Conservation (phyloP, 176 grass and related monocot species). For the Zea mays region DNA sequence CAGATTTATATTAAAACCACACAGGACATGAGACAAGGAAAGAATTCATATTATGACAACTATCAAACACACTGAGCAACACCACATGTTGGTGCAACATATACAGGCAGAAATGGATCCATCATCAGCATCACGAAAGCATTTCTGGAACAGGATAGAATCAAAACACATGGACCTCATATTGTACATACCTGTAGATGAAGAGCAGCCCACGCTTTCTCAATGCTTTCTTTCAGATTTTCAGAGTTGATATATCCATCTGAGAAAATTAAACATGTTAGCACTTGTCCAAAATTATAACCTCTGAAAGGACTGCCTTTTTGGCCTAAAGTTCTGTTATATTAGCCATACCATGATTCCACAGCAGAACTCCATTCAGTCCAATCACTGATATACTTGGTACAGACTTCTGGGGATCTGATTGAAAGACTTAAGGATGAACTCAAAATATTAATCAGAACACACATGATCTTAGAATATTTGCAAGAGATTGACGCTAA, state of each 20-base stretch:
- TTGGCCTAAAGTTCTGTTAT: conserved; percentile 13
- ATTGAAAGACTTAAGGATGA: conserved; percentile 58
- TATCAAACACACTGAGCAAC: not conserved
- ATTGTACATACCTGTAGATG: conserved; percentile 61
- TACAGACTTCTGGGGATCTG: conserved; percentile 83
- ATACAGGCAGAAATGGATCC: conserved; percentile 1
- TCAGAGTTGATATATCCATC: conserved; percentile 70
- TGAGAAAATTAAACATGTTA: conserved; percentile 40
- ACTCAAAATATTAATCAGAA: conserved; percentile 33
- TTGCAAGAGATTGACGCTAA: not conserved
- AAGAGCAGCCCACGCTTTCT: conserved; percentile 73
- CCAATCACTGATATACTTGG: conserved; percentile 90
- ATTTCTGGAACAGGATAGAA: conserved; percentile 1
- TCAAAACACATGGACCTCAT: conserved; percentile 5
- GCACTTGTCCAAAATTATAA: conserved; percentile 12
- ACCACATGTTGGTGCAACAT: not conserved
- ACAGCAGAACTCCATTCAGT: conserved; percentile 83
- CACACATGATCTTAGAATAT: not conserved
- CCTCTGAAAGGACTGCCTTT: conserved; percentile 8
- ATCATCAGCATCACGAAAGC: not conserved
- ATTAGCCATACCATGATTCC: conserved; percentile 73
- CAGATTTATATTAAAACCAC: not conserved
- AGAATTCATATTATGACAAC: not conserved
- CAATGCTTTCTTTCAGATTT: conserved; percentile 71
- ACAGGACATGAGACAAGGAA: not conserved